These are phyloP conservation scores for Gossypium davidsonii DNA, from an alignment of 441 rosid genomes.

Conservation along the genomic window DNA sequence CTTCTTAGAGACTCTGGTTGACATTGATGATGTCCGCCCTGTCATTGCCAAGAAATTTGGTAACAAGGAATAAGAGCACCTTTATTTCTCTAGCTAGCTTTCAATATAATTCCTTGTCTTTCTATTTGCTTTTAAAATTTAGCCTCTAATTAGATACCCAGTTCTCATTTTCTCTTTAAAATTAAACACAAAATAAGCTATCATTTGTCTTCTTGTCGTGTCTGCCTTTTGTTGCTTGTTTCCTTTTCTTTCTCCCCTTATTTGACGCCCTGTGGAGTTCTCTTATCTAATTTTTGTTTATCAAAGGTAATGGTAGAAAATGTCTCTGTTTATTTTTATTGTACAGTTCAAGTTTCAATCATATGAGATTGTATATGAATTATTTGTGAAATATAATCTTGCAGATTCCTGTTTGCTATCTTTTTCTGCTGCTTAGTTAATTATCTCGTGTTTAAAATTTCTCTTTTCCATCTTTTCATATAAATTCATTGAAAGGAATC, in stretches of 20 bases:
- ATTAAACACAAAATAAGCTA: slow-evolving; percentile 49
- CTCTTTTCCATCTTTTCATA: background rate
- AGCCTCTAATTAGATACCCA: slow-evolving; percentile 40
- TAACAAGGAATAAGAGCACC: slow-evolving; percentile 74
- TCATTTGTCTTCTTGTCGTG: slow-evolving; percentile 27
- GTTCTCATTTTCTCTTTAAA: slow-evolving; percentile 27
- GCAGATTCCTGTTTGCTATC: slow-evolving; percentile 15
- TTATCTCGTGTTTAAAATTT: background rate
- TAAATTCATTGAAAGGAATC: background rate
- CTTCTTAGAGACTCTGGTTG: slow-evolving; percentile 82
- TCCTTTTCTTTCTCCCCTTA: slow-evolving; percentile 22
- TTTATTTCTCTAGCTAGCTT: slow-evolving; percentile 37
- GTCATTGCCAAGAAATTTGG: slow-evolving; percentile 87
- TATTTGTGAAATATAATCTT: slow-evolving; percentile 37
- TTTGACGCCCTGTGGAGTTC: slow-evolving; percentile 28
- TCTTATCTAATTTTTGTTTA: slow-evolving; percentile 26
- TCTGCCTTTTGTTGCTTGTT: slow-evolving; percentile 28
- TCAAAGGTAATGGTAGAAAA: slow-evolving; percentile 36
- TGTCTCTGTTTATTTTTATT: slow-evolving; percentile 23
- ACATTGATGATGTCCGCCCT: slow-evolving; percentile 91
- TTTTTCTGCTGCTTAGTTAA: slow-evolving; percentile 12
- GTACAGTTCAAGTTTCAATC: slow-evolving; percentile 44
- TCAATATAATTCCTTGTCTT: slow-evolving; percentile 40
- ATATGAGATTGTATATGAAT: slow-evolving; percentile 36
- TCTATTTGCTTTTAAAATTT: slow-evolving; percentile 29